Base-by-base conservation (phyloP, 1,284 basidiomycete species). In the Pseudozyma sp. region DNA sequence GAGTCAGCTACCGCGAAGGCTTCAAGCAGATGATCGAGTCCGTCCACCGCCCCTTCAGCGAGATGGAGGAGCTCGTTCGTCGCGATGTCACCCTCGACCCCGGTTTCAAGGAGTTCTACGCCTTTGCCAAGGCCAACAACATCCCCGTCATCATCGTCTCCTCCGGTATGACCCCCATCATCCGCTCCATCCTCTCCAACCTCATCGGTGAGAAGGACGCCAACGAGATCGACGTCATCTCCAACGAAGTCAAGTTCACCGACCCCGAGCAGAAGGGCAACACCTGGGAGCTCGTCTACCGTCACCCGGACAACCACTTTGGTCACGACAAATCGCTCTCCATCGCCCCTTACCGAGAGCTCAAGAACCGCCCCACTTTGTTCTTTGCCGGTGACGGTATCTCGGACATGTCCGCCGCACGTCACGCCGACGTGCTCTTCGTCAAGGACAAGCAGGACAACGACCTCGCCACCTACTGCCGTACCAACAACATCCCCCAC, bases 361-460 rank as follows among this genome's bases (percentile, higher is more conserved):
- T 84, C 42, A 64, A 74, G 39, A 79, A 82, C 60, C 73, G 73
- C 11, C 82, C 82, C 11, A 73, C 78, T 7, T 72, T 84, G 52
- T 82, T 83, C 80, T 84, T 84, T 49, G 82, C 82, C 49, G 82
- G 82, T 49, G 82, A 84, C 54, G 82, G 82, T 37, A 82, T 84
- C 54, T 83, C 81, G 45, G 82, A 84, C 79, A 84, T 84, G 81
- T 81, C 79, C 19, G 82, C 82, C 13, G 82, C 82, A 1, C 73
- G 79, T n/a, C 82, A 84, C 72, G 82, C 82, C 34, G 82, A 84
- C 47, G 79, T 83, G 4, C 75, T 84, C 46, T 84, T 83, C 42
- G 82, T 84, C 49, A 84, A 84, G 77, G 80, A 84, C 68, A 81
- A 81, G 78, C 37, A 82, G 71, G 82, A 84, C 74, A 84, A 84